phyloP scores from a whole-genome alignment of 257 asterid genomes.

The Plantago ovata region DNA sequence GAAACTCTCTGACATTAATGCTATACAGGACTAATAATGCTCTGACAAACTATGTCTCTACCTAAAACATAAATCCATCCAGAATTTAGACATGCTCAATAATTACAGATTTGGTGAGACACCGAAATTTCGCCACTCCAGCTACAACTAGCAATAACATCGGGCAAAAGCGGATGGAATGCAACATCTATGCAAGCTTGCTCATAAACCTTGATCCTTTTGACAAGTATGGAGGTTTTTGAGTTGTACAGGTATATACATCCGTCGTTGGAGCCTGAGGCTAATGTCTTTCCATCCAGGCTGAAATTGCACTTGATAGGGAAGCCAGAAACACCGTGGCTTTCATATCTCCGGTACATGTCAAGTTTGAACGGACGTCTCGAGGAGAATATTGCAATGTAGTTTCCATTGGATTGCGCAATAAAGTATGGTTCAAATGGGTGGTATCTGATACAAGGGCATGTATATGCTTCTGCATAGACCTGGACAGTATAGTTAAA shows the following conservation, averaged over 20 bases:
- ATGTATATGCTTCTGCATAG: conserved; percentile 83
- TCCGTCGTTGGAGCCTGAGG: conserved; percentile 86
- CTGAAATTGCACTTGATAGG: conserved; percentile 88
- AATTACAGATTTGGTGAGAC: conserved; percentile 17
- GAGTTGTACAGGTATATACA: conserved; percentile 61
- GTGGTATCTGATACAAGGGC: conserved; percentile 73
- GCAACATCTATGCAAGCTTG: conserved; percentile 70
- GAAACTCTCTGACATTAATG: too few species aligned
- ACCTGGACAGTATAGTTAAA: conserved; percentile 35
- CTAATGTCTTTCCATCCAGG: conserved; percentile 52
- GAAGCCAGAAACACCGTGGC: conserved; percentile 84
- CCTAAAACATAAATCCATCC: too few species aligned
- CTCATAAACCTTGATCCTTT: conserved; percentile 52
- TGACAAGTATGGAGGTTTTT: conserved; percentile 51
- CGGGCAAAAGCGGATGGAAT: conserved; percentile 64
- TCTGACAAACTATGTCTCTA: too few species aligned
- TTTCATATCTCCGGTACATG: conserved; percentile 68
- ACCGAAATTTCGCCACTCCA: conserved; percentile 76
- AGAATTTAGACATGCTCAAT: neutral
- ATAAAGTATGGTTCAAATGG: conserved; percentile 77
- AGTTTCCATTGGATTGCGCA: conserved; percentile 93
- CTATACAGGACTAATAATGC: too few species aligned
- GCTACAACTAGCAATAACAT: conserved; percentile 71
- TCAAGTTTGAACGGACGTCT: conserved; percentile 71
- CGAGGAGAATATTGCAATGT: conserved; percentile 75